A percentile compares a stretch with the other conserved stretches of the same genome.
Conservation (phyloP, 306 rosid species). For the Cucumis cinereus region DNA sequence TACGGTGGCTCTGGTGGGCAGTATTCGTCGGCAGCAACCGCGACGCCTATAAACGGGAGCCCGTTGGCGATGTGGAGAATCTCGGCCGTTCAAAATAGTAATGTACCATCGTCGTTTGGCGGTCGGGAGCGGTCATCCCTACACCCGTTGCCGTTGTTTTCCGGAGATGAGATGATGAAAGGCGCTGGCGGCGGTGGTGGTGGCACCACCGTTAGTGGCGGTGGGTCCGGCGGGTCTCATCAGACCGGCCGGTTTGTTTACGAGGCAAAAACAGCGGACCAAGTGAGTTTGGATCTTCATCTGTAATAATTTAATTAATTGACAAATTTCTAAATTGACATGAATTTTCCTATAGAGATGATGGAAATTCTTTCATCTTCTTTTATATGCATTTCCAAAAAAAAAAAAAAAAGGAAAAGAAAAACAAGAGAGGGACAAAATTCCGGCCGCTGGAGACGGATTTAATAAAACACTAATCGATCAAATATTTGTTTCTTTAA, state of each 20-base stretch:
- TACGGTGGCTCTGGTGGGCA: slow-evolving; percentile 29
- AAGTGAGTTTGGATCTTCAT: slow-evolving; percentile 90
- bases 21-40: slow-evolving; percentile 26
- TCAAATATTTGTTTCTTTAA: not conserved
- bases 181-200: not conserved
- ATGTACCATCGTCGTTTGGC: slow-evolving; percentile 31
- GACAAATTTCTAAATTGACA: not conserved
- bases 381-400: not conserved
- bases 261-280: slow-evolving; percentile 41
- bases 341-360: not conserved
- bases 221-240: slow-evolving; percentile 20
- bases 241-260: slow-evolving; percentile 35
- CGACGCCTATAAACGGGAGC: slow-evolving; percentile 51
- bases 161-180: slow-evolving; percentile 33
- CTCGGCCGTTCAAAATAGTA: slow-evolving; percentile 33
- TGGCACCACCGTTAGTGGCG: slow-evolving; percentile 10
- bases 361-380: not conserved
- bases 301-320: slow-evolving; percentile 30
- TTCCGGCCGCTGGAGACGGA: not conserved
- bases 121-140: slow-evolving; percentile 38
- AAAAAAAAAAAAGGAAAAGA: not conserved
- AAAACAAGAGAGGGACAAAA: not conserved
- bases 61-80: slow-evolving; percentile 66
- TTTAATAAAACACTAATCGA: not conserved
- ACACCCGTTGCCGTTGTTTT: slow-evolving; percentile 38